Evolutionary conservation across 2,329 filamentous ascomycete species (phyloP).

Genomic region (Colletotrichum siamense): DNA sequence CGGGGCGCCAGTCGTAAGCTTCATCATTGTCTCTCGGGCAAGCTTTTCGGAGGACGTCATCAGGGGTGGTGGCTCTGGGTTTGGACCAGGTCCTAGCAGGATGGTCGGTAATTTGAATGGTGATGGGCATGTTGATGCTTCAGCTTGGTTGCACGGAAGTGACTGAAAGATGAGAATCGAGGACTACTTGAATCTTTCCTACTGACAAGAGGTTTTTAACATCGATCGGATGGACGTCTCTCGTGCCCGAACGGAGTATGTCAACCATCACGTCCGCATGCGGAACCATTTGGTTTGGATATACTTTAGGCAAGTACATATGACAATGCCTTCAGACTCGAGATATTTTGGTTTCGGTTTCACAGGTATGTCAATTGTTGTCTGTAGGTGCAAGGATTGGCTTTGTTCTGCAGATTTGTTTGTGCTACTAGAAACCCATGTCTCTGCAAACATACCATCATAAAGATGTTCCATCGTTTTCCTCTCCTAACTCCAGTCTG

Average conservation of each 20-base stretch:
- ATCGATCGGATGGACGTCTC: not conserved
- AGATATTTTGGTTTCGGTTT: rapidly evolving
- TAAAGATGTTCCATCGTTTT: rapidly evolving
- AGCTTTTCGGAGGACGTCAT: not conserved
- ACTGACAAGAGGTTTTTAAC: not conserved
- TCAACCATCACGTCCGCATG: not conserved
- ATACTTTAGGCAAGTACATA: not conserved
- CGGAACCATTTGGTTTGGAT: not conserved
- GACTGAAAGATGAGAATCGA: rapidly evolving
- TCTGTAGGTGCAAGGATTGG: not conserved
- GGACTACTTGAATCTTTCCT: not conserved
- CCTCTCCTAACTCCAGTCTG: not conserved
- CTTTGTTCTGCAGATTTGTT: not conserved
- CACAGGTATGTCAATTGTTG: not conserved
- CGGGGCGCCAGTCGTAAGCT: not conserved
- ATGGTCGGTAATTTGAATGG: not conserved
- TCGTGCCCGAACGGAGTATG: rapidly evolving
- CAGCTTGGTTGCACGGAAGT: not conserved
- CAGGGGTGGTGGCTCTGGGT: not conserved
- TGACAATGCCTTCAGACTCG: not conserved
- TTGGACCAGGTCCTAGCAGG: not conserved
- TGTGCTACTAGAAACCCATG: not conserved
- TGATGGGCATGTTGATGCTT: not conserved
- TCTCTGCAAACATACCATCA: not conserved
- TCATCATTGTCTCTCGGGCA: not conserved